Base-by-base conservation (phyloP, 306 rosid genomes). In the Cucumis melo region DNA sequence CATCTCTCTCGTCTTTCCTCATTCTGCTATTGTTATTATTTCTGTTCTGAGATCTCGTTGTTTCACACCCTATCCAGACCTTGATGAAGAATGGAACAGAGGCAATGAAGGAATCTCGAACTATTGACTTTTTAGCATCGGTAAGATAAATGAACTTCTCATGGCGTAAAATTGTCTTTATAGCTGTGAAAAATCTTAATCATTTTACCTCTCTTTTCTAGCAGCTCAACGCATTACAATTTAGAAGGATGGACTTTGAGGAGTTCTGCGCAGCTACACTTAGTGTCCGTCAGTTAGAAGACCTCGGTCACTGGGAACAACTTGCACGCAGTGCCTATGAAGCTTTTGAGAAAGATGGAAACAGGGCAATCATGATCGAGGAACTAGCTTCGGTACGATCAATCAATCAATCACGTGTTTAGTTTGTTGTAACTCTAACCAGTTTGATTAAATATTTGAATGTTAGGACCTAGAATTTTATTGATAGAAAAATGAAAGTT, bases 341-440 rank as follows among this genome's bases (percentile, higher is more conserved):
- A 78, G 82, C 83, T 79, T 89, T 91, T 77, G 98, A 93, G 79
- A 89, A 88, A 80, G 92, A 89, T 65, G 97, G 96, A 61, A 93
- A 89, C 82, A 83, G 96, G 74, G 88, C 98, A 48, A 89, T 93
- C 74, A 83, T 93, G 77, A 91, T 91, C 54, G 97, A 89, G 82
- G 97, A 93, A 81, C 91, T 91, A 56, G 97, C 98, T 85, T 86
- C 98, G 88, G 98, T 93, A 89, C 9, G 98, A 59, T 53, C 79
- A 68, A 65, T 81, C 79, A 68, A 65, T 81, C 57, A n/a, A 72
- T 72, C 24, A 72, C 42, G 2, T 23, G 5, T 50, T 50, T 24
- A 50, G 9, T 50, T 15, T 50, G 50, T 34, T 5, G 48, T 63
- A 7, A 63, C 3, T 34, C 5, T 1, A 64, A 3, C 29, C 23